These are phyloP conservation scores for Metroxylon sagu DNA, from an alignment of 176 grass and related monocot species.

Conservation along the genomic window DNA sequence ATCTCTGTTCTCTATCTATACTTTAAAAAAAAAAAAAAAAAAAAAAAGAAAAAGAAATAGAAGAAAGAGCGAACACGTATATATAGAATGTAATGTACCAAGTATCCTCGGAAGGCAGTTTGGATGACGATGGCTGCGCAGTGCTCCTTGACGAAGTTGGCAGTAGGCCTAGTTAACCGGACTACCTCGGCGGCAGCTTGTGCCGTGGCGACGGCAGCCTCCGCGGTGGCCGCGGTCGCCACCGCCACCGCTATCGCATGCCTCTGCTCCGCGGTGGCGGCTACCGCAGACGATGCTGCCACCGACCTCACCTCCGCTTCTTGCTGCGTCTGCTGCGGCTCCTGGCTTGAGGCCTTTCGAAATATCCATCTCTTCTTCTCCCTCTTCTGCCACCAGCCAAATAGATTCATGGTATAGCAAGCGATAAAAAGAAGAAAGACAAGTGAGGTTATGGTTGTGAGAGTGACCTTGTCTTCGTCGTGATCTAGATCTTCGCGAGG, in stretches of 20 bases:
- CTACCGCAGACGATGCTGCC: background rate
- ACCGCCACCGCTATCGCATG: conserved; percentile 50
- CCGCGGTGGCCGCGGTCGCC: too few species aligned
- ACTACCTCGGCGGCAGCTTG: conserved; percentile 1
- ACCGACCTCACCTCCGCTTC: background rate
- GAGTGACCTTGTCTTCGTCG: conserved; percentile 28
- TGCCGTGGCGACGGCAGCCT: too few species aligned
- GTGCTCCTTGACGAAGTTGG: conserved; percentile 35
- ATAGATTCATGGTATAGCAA: too few species aligned
- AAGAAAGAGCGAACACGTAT: background rate
- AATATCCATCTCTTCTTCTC: conserved; percentile 80
- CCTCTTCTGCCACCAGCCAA: conserved; percentile 38
- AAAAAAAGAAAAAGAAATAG: background rate
- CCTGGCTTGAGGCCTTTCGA: conserved; percentile 37
- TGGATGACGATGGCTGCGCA: conserved; percentile 64
- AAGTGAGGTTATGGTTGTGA: too few species aligned
- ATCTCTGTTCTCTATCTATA: too few species aligned
- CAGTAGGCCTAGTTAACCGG: conserved; percentile 41
- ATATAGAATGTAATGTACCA: conserved; percentile 20
- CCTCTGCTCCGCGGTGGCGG: conserved; percentile 38
- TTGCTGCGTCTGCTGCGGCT: conserved; percentile 9
- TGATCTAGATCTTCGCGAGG: conserved; percentile 23
- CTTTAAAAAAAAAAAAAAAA: too few species aligned
- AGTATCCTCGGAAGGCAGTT: conserved; percentile 81
- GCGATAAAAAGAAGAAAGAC: background rate